Evolutionary conservation across 805 yeast species (phyloP), one percentile per base, ranked within the genome.

Genomic region (Saccharomycopsis sp.): DNA sequence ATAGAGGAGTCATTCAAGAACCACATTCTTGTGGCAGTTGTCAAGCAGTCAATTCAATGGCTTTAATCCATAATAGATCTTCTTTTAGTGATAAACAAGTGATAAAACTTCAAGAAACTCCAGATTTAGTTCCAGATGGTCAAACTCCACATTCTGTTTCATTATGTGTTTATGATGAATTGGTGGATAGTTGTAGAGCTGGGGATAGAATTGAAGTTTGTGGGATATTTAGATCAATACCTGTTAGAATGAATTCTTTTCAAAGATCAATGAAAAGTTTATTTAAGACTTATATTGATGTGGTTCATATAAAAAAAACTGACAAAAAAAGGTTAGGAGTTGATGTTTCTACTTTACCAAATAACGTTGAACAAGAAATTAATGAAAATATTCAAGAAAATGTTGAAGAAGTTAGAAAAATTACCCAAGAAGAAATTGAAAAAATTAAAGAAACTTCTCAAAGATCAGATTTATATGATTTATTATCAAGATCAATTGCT

Each of bases 111-210:
- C 98, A 92, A 61, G 98, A 92, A 60, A 87, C 95, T 0, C 96
- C 96, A 1, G 98, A 92, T 59, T 69, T 76, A 47, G 95, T 89
- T 13, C 98, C 98, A 3, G 97, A 84, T 62, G 98, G 98, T 14
- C 98, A 92, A 61, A 92, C 98, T 2, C 98, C 98, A 1, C 98
- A 92, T 60, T 80, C 96, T 12, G 84, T 92, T 36, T 85, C 95
- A 5, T 64, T 92, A 21, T 86, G 96, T 64, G 94, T 85, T 1
- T 92, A 89, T 56, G 98, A 92, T 60, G 97, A 92, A 58, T 68
- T 92, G 46, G 98, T 92, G 1, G 98, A 92, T 59, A 70, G 83
- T 40, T 82, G 94, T 53, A 74, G 95, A 52, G 96, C 98, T 6
- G 98, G 98, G 68, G 98, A 92, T 59, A 74, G 96, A 44, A 72